These are phyloP conservation scores for Phytophthora podocarpi DNA, from an alignment of 352 stramenopile species.

Conservation along the genomic window DNA sequence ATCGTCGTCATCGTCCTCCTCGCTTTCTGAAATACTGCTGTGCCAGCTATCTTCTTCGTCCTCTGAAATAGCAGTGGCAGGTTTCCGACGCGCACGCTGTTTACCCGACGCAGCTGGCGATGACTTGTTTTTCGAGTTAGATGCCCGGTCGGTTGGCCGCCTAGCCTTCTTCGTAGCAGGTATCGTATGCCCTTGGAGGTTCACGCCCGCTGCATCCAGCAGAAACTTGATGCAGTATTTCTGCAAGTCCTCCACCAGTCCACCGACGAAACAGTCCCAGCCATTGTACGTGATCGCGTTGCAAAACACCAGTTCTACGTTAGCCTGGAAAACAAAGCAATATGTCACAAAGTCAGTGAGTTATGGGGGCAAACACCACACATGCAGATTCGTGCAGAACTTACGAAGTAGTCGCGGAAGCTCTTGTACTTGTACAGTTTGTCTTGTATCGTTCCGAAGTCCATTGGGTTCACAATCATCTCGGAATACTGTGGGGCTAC, in stretches of 20 bases:
- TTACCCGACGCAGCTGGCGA: slow-evolving; percentile 32
- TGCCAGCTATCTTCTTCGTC: slow-evolving; percentile 58
- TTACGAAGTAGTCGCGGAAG: slow-evolving; percentile 85
- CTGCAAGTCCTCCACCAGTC: slow-evolving; percentile 67
- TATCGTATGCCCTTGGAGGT: slow-evolving; percentile 33
- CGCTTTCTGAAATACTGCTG: slow-evolving; percentile 52
- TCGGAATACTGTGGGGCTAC: slow-evolving; percentile 93
- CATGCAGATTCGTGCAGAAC: slow-evolving; percentile 10
- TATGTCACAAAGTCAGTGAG: slow-evolving; percentile 6
- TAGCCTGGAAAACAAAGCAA: slow-evolving; percentile 43
- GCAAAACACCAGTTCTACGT: slow-evolving; percentile 76
- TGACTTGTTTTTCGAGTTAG: slow-evolving; percentile 18
- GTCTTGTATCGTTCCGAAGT: slow-evolving; percentile 94
- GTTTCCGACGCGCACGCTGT: slow-evolving; percentile 31
- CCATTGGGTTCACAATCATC: slow-evolving; percentile 91
- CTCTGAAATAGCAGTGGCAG: slow-evolving; percentile 34
- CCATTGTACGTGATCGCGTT: slow-evolving; percentile 86
- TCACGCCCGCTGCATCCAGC: slow-evolving; percentile 57
- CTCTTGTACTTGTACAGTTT: slow-evolving; percentile 74
- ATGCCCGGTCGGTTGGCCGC: not conserved
- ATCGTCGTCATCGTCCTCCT: slow-evolving; percentile 65
- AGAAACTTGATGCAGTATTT: slow-evolving; percentile 80
- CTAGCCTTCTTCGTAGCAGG: slow-evolving; percentile 17
- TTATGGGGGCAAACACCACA: not conserved
- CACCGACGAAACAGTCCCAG: slow-evolving; percentile 64